Evolutionary conservation across 164 flowering plant genomes (phyloP).

Genomic region (Pachysandra terminalis): DNA sequence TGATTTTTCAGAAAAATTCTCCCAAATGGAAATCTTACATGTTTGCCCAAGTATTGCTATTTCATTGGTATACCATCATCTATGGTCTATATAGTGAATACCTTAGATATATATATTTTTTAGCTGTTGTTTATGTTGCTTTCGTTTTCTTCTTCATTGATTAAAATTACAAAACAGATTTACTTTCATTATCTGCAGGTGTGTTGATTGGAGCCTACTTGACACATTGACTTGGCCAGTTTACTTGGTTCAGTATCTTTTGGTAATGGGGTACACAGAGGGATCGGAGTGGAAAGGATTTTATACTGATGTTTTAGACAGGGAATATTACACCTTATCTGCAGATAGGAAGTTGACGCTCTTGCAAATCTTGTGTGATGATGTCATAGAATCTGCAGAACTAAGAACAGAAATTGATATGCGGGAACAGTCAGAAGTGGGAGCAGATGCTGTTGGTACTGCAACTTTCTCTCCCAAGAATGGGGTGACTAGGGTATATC

Average conservation of each 20-base stretch:
- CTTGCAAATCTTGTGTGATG: slow-evolving; percentile 87
- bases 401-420: slow-evolving; percentile 74
- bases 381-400: slow-evolving; percentile 63
- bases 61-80: too few relatives aligned
- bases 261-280: slow-evolving; percentile 52
- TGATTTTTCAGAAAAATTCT: neutral
- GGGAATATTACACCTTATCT: slow-evolving; percentile 69
- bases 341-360: slow-evolving; percentile 54
- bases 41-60: neutral
- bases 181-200: slow-evolving; percentile 41
- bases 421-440: slow-evolving; percentile 69
- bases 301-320: slow-evolving; percentile 40
- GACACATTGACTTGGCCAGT: slow-evolving; percentile 92
- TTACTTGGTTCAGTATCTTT: slow-evolving; percentile 61
- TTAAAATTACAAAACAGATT: neutral
- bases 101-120: neutral
- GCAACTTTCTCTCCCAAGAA: slow-evolving; percentile 25
- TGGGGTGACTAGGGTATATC: slow-evolving; percentile 71
- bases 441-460: slow-evolving; percentile 41
- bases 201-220: slow-evolving; percentile 83
- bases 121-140: neutral
- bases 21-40: neutral
- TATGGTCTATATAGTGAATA: too few relatives aligned
- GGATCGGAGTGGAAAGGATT: slow-evolving; percentile 62
- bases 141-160: neutral